Percentiles rank a stretch among this genome's conserved stretches.
Evolutionary conservation across 2,329 filamentous ascomycete genomes (phyloP).

Genomic region (Monosporascus sp.): DNA sequence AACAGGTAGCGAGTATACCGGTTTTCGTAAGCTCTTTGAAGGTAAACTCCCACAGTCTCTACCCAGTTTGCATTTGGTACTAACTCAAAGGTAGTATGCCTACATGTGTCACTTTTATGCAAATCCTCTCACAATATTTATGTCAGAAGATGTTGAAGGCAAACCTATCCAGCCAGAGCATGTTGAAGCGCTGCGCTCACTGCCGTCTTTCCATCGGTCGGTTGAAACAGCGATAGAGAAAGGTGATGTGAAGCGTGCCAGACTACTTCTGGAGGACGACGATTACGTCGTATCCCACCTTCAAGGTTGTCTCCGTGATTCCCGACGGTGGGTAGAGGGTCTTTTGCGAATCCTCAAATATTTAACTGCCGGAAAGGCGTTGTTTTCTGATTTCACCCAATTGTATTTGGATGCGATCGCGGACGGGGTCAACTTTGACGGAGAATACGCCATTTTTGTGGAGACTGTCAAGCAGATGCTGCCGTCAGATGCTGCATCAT

Average conservation of each 20-base stretch:
- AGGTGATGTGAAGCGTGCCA: conserved; percentile 38
- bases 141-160: conserved; percentile 31
- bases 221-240: conserved; percentile 45
- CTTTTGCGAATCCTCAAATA: conserved; percentile 48
- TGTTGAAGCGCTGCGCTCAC: conserved; percentile 60
- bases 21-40: conserved; percentile 67
- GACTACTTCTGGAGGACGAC: conserved; percentile 57
- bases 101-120: conserved; percentile 86
- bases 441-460: conserved; percentile 50
- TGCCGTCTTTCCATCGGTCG: conserved; percentile 61
- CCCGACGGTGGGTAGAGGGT: conserved; percentile 32
- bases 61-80: conserved; percentile 4
- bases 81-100: conserved; percentile 53
- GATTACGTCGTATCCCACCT: conserved; percentile 39
- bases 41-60: conserved; percentile 34
- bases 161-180: conserved; percentile 52
- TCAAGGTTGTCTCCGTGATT: conserved; percentile 32
- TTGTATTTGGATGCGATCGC: conserved; percentile 59
- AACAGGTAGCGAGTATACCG: conserved; percentile 73
- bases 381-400: conserved; percentile 37
- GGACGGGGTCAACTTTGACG: conserved; percentile 45
- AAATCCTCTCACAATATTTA: conserved; percentile 66
- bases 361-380: conserved; percentile 30
- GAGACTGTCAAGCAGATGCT: conserved; percentile 56
- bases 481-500: conserved; percentile 41